Evolutionary conservation across 1,284 basidiomycete species (phyloP).

Genomic region (Trichosporon faecale): DNA sequence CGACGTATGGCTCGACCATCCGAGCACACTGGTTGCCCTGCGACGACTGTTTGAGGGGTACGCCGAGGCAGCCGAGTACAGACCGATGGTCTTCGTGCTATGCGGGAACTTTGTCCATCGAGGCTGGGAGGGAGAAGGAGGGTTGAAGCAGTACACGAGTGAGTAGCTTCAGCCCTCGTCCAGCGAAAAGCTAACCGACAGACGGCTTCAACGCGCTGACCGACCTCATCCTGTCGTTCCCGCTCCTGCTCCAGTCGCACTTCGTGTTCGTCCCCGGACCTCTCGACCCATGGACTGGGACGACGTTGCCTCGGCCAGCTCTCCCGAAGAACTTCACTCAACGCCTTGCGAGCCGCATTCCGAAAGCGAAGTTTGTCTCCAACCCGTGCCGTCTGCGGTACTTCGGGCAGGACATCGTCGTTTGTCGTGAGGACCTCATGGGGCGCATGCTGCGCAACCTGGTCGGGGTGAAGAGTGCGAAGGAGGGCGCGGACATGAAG

Average conservation of each 20-base stretch:
- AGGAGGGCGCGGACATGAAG: constrained; percentile 70
- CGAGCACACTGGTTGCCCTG: constrained; percentile 73
- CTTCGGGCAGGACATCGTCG: constrained; percentile 91
- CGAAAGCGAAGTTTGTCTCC: constrained; percentile 74
- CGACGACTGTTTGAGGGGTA: constrained; percentile 87
- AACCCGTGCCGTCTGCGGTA: constrained; percentile 96
- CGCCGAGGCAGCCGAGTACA: constrained; percentile 73
- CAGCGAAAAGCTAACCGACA: constrained; percentile 43
- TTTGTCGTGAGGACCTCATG: constrained; percentile 93
- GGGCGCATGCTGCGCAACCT: constrained; percentile 88
- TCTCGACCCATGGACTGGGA: constrained; percentile 74
- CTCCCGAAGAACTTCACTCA: constrained; percentile 70
- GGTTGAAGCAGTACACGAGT: constrained; percentile 82
- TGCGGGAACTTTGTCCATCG: constrained; percentile 92
- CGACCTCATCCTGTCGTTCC: constrained; percentile 77
- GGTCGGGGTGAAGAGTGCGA: constrained; percentile 75
- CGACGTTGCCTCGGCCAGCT: constrained; percentile 73
- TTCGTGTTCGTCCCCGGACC: constrained; percentile 95
- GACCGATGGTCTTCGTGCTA: constrained; percentile 80
- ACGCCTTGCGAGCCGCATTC: constrained; percentile 67
- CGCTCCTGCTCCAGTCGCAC: constrained; percentile 74
- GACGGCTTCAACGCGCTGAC: constrained; percentile 82
- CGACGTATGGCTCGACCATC: constrained; percentile 74
- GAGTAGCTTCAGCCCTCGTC: constrained; percentile 26
- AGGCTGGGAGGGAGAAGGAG: constrained; percentile 73